phyloP scores from a whole-genome alignment of 192 early-diverging fungal species.

The Lobosporangium transversale region DNA sequence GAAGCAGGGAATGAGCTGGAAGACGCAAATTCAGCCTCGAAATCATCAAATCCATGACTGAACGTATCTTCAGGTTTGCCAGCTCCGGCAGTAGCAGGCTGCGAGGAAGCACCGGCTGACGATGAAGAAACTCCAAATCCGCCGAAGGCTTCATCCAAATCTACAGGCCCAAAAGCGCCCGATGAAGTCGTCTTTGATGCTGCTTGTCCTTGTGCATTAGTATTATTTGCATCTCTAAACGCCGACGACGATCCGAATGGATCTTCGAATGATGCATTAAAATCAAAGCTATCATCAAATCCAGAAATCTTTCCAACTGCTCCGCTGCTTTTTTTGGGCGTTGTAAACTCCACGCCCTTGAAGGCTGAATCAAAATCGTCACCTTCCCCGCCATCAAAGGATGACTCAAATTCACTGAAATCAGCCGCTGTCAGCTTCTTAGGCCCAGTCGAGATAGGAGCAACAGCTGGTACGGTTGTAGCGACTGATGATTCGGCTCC shows the following conservation, averaged over 20 bases:
- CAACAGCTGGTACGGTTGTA: not conserved
- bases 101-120: not conserved
- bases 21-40: conserved; percentile 28
- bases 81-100: not conserved
- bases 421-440: conserved; percentile 47
- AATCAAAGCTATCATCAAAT: conserved; percentile 45
- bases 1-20: not conserved
- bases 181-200: not conserved
- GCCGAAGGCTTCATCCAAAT: conserved; percentile 49
- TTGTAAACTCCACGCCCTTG: conserved; percentile 39
- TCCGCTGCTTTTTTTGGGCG: conserved; percentile 29
- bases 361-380: conserved; percentile 49
- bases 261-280: conserved; percentile 40
- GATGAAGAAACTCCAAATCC: conserved; percentile 17
- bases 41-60: conserved; percentile 32
- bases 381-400: conserved; percentile 25
- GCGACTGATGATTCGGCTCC: not conserved
- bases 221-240: not conserved
- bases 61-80: conserved; percentile 3
- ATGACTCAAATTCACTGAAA: conserved; percentile 42
- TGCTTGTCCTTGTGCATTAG: conserved; percentile 1
- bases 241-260: conserved; percentile 17
- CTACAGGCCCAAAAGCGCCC: not conserved
- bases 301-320: conserved; percentile 7
- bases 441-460: conserved; percentile 15